A percentile compares a stretch with the other conserved stretches of the same genome.
Conservation (phyloP, 1,284 basidiomycete species). For the Lentinus polychrous region DNA sequence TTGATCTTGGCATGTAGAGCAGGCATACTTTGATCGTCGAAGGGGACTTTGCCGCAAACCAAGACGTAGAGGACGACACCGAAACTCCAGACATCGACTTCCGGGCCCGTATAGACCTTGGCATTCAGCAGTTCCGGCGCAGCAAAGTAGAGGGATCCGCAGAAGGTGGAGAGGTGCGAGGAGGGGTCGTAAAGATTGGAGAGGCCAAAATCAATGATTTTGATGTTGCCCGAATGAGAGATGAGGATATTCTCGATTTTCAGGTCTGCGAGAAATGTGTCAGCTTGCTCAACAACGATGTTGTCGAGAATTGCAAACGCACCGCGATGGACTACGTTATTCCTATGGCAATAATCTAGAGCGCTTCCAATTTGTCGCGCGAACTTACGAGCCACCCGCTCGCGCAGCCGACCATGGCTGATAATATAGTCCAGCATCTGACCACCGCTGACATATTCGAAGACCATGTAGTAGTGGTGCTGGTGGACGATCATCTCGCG, state of each 20-base stretch:
- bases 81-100: conserved; percentile 99
- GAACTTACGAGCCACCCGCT: conserved; percentile 94
- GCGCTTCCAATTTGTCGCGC: conserved; percentile 95
- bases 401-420: conserved; percentile 91
- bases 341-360: conserved; percentile 94
- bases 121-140: conserved; percentile 96
- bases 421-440: conserved; percentile 99
- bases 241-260: conserved; percentile 99
- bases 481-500: conserved; percentile 95
- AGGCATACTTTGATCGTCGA: conserved; percentile 99
- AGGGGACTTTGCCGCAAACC: conserved; percentile 97
- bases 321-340: conserved; percentile 94
- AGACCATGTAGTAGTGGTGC: conserved; percentile 99
- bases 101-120: conserved; percentile 93
- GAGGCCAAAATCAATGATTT: conserved; percentile 98
- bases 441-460: conserved; percentile 97
- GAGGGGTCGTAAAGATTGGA: conserved; percentile 94
- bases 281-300: conserved; percentile 4
- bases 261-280: conserved; percentile 50
- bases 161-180: conserved; percentile 87
- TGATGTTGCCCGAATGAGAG: conserved; percentile 97
- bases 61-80: conserved; percentile 97
- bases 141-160: conserved; percentile 96
- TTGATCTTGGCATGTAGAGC: conserved; percentile 99
- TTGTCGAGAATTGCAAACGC: conserved; percentile 17